These are phyloP conservation scores for Neurospora hispaniola DNA, from an alignment of 495 filamentous ascomycete species.

Conservation along the genomic window DNA sequence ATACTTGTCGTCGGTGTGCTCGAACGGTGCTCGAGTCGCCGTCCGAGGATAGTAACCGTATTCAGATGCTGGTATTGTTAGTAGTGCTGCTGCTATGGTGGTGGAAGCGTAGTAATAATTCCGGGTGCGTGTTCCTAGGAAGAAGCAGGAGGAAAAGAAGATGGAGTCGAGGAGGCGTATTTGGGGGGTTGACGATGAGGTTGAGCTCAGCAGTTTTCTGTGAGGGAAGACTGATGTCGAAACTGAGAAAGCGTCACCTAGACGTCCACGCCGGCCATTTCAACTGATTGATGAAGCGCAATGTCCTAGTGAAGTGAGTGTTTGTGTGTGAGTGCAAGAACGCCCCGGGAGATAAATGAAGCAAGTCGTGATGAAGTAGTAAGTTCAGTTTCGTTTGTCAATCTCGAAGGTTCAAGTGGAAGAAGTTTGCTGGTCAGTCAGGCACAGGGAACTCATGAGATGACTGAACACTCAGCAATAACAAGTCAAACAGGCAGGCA, in stretches of 20 bases:
- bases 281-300: background rate
- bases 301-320: background rate
- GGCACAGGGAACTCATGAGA: background rate
- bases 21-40: slow-evolving; percentile 2
- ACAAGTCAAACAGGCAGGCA: background rate
- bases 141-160: background rate
- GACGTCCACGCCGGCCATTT: background rate
- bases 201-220: background rate
- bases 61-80: slow-evolving; percentile 6
- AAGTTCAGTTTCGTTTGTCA: background rate
- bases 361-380: background rate
- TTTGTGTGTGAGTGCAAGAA: background rate
- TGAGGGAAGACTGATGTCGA: background rate
- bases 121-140: background rate
- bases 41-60: slow-evolving; percentile 1
- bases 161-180: background rate
- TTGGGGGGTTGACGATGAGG: background rate
- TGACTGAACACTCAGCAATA: background rate
- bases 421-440: background rate
- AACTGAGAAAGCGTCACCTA: background rate
- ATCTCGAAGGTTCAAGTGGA: background rate
- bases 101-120: slow-evolving; percentile 4
- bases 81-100: slow-evolving; percentile 3
- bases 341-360: background rate
- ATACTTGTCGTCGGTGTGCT: background rate